Base-by-base conservation (phyloP, 2,329 filamentous ascomycete genomes). In the Karstenula rhodostoma region DNA sequence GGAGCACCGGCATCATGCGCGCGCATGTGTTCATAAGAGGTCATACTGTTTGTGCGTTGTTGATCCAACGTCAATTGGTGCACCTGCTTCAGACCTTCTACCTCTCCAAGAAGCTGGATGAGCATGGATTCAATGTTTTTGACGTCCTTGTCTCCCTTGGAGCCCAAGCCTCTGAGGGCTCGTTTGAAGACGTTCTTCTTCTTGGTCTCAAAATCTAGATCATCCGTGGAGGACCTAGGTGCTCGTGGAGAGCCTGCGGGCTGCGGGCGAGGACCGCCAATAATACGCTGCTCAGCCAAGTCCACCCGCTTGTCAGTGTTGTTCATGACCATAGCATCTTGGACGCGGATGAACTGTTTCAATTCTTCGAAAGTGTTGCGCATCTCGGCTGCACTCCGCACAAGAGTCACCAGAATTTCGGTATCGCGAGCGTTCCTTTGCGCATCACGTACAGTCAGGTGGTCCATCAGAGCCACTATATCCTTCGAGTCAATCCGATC, bases 381-480 rank as follows among this genome's bases (percentile, higher is more conserved):
- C 94, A 98, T 98, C 79, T 99, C 95, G 13, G 95, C 90, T 4
- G 95, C 94, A 57, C 93, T 94, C 61, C 94, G 90, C 62, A 99
- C 95, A 33, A 99, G 87, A 0, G 95, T 94, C 49, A 97, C 92
- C 19, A 99, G 83, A 57, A 99, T 97, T 78, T 99, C 95, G 0
- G 95, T 98, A 72, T 99, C 95, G 47, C 95, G 88, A 48, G 95
- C 95, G 78, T 95, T 98, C 61, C 95, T 90, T 80, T 98, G 94
- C 43, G 94, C 95, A 80, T 99, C 95, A 37, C 95, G 90, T 64
- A 98, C 95, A 76, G 96, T 98, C 64, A 99, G 89, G 78, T 99
- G 95, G 75, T 99, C 94, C 95, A 99, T 99, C 62, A 99, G 82
- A 25, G 94, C 93, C 65, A 99, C 91, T 70, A 99, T 96, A 73